A percentile compares a stretch with the other conserved stretches of the same genome.
These are phyloP conservation scores for Camellia sinensis DNA, from an alignment of 148 eudicot genomes.

Conservation along the genomic window DNA sequence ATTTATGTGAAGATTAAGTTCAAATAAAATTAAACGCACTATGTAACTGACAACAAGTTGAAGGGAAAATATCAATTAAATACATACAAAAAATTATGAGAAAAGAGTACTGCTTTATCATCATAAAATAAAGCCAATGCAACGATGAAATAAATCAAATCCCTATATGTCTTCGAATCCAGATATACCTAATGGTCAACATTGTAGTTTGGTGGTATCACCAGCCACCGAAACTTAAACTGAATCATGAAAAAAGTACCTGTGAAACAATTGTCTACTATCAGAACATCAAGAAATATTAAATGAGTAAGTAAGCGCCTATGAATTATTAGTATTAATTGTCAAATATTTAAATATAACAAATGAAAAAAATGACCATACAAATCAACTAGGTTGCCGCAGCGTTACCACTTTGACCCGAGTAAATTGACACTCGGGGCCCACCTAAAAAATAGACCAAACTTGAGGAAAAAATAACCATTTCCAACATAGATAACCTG, in stretches of 20 bases:
- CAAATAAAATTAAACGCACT: neutral
- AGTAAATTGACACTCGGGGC: no score
- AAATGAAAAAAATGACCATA: neutral
- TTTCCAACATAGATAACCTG: no score
- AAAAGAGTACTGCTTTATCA: neutral
- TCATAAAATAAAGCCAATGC: neutral
- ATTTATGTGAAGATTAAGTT: neutral
- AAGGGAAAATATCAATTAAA: neutral
- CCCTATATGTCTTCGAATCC: neutral
- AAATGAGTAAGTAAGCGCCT: neutral
- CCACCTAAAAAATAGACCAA: no score
- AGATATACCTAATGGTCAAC: conserved; percentile 73
- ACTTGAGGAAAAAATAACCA: no score
- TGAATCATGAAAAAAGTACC: conserved; percentile 85
- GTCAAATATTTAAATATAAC: neutral
- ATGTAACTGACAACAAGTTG: neutral
- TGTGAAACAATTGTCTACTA: conserved; percentile 26
- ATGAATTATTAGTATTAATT: neutral
- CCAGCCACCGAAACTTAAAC: conserved; percentile 80
- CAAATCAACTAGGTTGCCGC: neutral
- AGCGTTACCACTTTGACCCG: no score
- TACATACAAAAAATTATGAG: neutral
- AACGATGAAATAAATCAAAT: neutral
- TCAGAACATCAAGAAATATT: neutral
- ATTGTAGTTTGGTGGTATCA: conserved; percentile 78